A percentile compares a stretch with the other conserved stretches of the same genome.
phyloP scores from a whole-genome alignment of 345 rosid species.

The Linum usitatissimum region DNA sequence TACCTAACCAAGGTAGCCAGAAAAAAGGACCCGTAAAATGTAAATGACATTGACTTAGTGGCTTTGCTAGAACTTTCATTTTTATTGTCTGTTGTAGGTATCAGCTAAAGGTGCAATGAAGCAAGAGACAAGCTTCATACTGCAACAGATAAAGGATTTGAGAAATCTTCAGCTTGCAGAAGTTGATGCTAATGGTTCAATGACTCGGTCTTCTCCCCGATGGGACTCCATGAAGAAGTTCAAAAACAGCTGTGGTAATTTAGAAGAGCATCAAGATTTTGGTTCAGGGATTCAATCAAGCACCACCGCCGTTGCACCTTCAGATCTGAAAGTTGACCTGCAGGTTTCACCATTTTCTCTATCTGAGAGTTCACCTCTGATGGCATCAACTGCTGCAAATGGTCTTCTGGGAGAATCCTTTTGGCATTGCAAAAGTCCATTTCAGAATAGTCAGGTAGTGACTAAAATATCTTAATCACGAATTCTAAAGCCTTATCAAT shows the following conservation, averaged over 20 bases:
- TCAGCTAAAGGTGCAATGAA: conserved; percentile 14
- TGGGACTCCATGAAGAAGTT: conserved; percentile 10
- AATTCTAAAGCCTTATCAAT: neutral
- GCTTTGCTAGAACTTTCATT: neutral
- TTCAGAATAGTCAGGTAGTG: conserved; percentile 35
- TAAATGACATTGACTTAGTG: conserved; percentile 1
- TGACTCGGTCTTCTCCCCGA: conserved; percentile 14
- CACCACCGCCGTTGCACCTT: conserved; percentile 13
- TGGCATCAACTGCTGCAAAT: conserved; percentile 35
- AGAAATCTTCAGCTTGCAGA: conserved; percentile 45
- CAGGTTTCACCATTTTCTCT: conserved; percentile 29
- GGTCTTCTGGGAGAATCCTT: conserved; percentile 39
- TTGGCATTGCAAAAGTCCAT: conserved; percentile 63
- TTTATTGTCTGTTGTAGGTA: conserved; percentile 24
- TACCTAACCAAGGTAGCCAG: conserved; percentile 25
- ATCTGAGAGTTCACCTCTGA: conserved; percentile 32
- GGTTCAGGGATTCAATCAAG: conserved; percentile 21
- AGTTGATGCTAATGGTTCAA: conserved; percentile 14
- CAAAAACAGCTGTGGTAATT: conserved; percentile 17
- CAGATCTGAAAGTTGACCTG: conserved; percentile 33
- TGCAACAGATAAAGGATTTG: conserved; percentile 69
- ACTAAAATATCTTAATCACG: neutral
- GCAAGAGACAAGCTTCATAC: conserved; percentile 30
- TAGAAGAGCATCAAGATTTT: conserved; percentile 19
- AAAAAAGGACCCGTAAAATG: neutral